Conservation (phyloP, 169 alveolate genomes). For the Blepharisma undulans region DNA sequence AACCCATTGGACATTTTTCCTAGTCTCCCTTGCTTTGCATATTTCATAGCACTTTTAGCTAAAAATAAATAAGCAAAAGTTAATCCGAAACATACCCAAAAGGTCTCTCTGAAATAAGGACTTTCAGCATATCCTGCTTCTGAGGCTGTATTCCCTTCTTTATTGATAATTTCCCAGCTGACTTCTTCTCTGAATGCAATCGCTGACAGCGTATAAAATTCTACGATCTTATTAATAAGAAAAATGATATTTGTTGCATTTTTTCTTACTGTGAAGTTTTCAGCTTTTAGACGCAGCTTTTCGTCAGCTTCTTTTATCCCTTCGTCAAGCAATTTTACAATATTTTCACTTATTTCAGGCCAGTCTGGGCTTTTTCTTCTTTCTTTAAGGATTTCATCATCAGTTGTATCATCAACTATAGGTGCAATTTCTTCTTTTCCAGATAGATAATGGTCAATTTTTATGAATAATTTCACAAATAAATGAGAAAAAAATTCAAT, state of each 20-base stretch:
- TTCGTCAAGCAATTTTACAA: background rate
- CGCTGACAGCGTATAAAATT: background rate
- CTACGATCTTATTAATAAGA: background rate
- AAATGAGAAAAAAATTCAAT: background rate
- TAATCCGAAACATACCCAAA: constrained; percentile 19
- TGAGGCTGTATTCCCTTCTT: background rate
- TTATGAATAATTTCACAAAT: background rate
- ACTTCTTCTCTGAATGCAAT: constrained; percentile 2
- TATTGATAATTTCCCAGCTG: background rate
- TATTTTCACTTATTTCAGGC: background rate
- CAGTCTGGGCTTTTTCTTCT: background rate
- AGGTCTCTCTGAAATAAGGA: background rate
- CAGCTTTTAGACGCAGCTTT: background rate
- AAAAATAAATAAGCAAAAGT: background rate
- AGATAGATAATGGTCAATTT: background rate
- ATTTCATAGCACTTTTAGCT: background rate
- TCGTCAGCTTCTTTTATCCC: background rate
- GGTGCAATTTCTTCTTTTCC: background rate
- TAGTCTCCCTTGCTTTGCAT: background rate
- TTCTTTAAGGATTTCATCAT: background rate
- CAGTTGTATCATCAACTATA: background rate
- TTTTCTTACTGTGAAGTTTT: background rate
- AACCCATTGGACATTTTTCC: background rate
- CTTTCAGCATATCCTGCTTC: background rate
- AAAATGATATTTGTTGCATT: background rate